Base-by-base conservation (phyloP, 73 alveolate genomes). In the Halteria grandinella region DNA sequence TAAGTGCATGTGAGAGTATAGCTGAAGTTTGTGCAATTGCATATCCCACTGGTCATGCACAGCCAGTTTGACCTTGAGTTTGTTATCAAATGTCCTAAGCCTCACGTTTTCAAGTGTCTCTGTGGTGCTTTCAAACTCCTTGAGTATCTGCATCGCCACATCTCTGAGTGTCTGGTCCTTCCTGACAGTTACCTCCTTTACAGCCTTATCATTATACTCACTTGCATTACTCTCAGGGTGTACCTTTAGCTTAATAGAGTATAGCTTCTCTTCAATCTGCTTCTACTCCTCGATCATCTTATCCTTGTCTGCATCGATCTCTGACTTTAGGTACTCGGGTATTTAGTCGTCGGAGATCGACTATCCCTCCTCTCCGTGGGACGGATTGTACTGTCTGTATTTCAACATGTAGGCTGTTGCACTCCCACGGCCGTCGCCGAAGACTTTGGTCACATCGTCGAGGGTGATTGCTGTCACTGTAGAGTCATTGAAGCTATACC, bases 401-500 rank as follows among this genome's bases (percentile, higher is more conserved):
- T 91, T 89, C 39, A 95, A 86, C 90, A 91, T 85, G 64, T 95
- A 95, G 12, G 98, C 99, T 23, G 94, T 84, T 28, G 92, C 81
- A 7, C 92, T 77, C 34, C 88, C 51, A 11, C 8, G 60, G 17
- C 82, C 88, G 48, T 91, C 97, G 0, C 99, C 99, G 49, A 71
- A 91, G 55, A 86, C 83, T 40, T 86, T 69, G n/a, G 39, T 37
- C 8, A 95, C 79, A 37, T 69, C 86, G 24, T 76, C 83, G 59
- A 69, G 77, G 21, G 83, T 74, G 32, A 95, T 89, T 66, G 57
- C 90, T 28, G 86, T 45, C 8, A 95, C 99, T 11, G 70, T 43
- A 33, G 97, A 72, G 75, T 95, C 99, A 79, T 95, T 91, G 75
- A 93, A 95, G 52, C 69, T 60, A 69, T 95, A 93, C 99, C 99